Conservation (phyloP, 2,329 filamentous ascomycete species). For the Diplodia scrobiculata region DNA sequence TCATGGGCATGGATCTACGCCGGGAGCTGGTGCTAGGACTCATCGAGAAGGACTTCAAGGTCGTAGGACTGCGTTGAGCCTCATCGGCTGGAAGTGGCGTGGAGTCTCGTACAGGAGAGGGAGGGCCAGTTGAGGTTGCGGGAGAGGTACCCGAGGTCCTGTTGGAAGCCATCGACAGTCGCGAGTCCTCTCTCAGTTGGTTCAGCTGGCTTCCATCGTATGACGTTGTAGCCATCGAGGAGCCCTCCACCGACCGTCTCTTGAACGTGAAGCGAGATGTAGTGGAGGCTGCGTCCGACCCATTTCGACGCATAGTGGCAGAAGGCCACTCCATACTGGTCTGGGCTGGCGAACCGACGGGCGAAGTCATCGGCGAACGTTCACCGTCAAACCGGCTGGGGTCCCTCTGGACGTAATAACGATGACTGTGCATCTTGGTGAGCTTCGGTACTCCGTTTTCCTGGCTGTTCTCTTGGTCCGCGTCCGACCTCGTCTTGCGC, state of each 20-base stretch:
- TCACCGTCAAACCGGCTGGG: constrained; percentile 38
- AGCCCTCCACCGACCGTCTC: constrained; percentile 42
- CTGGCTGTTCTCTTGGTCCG: constrained; percentile 36
- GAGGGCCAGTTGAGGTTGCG: constrained; percentile 42
- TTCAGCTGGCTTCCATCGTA: constrained; percentile 43
- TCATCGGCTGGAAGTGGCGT: constrained; percentile 35
- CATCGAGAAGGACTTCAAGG: constrained; percentile 45
- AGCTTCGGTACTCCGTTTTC: constrained; percentile 31
- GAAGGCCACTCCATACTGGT: constrained; percentile 41
- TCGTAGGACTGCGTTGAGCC: constrained; percentile 39
- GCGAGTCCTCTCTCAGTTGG: constrained; percentile 43
- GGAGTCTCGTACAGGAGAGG: constrained; percentile 40
- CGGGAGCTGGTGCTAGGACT: constrained; percentile 39
- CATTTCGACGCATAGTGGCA: constrained; percentile 36
- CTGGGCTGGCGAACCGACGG: constrained; percentile 40
- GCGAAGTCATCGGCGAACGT: constrained; percentile 34
- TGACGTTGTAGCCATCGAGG: constrained; percentile 42
- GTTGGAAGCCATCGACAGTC: constrained; percentile 44
- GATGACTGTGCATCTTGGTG: constrained; percentile 41
- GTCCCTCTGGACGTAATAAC: constrained; percentile 44
- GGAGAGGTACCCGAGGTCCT: constrained; percentile 43
- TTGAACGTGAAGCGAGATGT: constrained; percentile 37
- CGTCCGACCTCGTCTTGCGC: constrained; percentile 53
- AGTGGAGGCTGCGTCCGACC: constrained; percentile 38
- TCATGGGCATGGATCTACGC: constrained; percentile 45